A percentile compares a stretch with the other conserved stretches of the same genome.
Conservation (phyloP, 2,329 filamentous ascomycete genomes). For the Drechmeria coniospora region DNA sequence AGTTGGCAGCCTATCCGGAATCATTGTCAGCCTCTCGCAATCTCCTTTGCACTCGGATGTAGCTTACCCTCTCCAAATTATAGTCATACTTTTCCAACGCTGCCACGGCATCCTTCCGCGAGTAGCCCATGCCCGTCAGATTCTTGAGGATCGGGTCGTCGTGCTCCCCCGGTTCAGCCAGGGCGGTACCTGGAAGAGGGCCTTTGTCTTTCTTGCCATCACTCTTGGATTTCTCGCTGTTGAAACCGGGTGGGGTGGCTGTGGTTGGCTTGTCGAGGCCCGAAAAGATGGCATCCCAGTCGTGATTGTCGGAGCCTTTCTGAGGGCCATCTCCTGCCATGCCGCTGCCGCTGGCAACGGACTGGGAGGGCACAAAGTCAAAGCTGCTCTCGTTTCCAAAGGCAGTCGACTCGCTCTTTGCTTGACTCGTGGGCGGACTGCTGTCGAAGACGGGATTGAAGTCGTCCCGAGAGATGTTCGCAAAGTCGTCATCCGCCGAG, state of each 20-base stretch:
- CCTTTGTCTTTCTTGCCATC: slow-evolving; percentile 9
- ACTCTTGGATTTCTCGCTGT: slow-evolving; percentile 1
- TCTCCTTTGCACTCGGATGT: not conserved
- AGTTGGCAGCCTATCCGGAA: slow-evolving; percentile 32
- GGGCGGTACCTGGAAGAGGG: slow-evolving; percentile 40
- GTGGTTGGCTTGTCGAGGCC: slow-evolving; percentile 47
- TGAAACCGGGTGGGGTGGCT: slow-evolving; percentile 9
- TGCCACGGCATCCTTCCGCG: slow-evolving; percentile 53
- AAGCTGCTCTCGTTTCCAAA: slow-evolving; percentile 42
- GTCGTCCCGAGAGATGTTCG: slow-evolving; percentile 58
- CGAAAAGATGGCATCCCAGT: slow-evolving; percentile 93
- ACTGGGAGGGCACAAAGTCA: slow-evolving; percentile 34
- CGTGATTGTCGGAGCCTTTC: slow-evolving; percentile 41
- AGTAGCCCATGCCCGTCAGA: slow-evolving; percentile 79
- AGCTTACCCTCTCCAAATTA: slow-evolving; percentile 76
- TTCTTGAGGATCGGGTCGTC: slow-evolving; percentile 88
- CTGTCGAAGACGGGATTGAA: slow-evolving; percentile 76
- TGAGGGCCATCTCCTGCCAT: slow-evolving; percentile 23
- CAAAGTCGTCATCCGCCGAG: slow-evolving; percentile 64
- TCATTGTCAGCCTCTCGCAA: slow-evolving; percentile 5
- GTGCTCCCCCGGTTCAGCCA: slow-evolving; percentile 61
- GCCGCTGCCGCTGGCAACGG: slow-evolving; percentile 16
- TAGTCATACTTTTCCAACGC: slow-evolving; percentile 94
- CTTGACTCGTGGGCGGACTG: slow-evolving; percentile 37
- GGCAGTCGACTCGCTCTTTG: slow-evolving; percentile 36